Evolutionary conservation across 768 basidiomycete genomes (phyloP).

Genomic region (Kondoa malvinella): DNA sequence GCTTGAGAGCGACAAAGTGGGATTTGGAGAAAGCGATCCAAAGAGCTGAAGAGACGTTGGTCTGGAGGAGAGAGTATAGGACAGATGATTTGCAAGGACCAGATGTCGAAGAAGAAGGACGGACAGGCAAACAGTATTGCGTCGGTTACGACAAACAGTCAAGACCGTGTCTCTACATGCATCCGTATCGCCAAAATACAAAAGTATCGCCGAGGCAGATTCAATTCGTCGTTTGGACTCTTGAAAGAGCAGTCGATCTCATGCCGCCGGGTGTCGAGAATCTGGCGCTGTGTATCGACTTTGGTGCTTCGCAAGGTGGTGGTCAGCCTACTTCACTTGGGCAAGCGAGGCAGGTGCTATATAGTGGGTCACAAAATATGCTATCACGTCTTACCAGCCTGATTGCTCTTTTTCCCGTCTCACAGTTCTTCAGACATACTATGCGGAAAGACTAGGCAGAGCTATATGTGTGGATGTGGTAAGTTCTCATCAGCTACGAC

Average conservation of each 20-base stretch:
- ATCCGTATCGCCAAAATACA: conserved; percentile 50
- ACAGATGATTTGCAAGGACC: conserved; percentile 45
- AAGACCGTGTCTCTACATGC: conserved; percentile 42
- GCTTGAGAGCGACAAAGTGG: conserved; percentile 65
- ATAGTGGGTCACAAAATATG: conserved; percentile 3
- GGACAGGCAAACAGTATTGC: conserved; percentile 64
- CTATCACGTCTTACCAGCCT: background rate
- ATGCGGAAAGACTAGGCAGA: conserved; percentile 52
- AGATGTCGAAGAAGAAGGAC: conserved; percentile 54
- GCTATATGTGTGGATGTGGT: conserved; percentile 67
- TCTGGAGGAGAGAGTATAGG: conserved; percentile 66
- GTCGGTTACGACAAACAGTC: conserved; percentile 40
- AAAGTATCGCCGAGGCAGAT: conserved; percentile 43
- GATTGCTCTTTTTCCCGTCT: background rate
- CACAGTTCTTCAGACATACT: conserved; percentile 26
- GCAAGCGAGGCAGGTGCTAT: conserved; percentile 25
- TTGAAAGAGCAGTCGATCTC: conserved; percentile 59
- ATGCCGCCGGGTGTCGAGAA: conserved; percentile 66
- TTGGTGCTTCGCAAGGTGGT: conserved; percentile 23
- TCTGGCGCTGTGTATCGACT: conserved; percentile 31
- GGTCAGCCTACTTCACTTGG: conserved; percentile 24
- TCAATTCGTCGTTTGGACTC: conserved; percentile 54
- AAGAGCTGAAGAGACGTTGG: conserved; percentile 53
- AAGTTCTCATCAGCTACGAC: conserved; percentile 8
- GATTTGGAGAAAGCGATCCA: conserved; percentile 41